Evolutionary conservation across 495 filamentous ascomycete species (phyloP), one percentile per base, ranked within the genome.

Genomic region (Trichoderma gamsii): DNA sequence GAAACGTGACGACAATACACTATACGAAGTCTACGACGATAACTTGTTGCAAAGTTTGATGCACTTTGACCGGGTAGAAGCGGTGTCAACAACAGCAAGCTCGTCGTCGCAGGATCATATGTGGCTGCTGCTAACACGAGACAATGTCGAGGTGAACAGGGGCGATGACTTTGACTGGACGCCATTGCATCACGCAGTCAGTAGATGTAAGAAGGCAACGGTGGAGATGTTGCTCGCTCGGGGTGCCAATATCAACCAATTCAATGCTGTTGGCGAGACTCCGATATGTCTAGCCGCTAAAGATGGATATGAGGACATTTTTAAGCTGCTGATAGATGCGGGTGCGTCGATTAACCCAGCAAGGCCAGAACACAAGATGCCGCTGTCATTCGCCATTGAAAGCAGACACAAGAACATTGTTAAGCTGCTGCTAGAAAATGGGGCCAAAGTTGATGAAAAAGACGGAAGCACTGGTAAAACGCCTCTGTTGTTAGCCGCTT

Each of bases 111-210:
- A 27, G 23, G 56, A 61, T 29, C 0, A 29, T 2, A 16, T 32
- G 27, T 61, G 56, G 56, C 56, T 61, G 8, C 56, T 61, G 25
- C 25, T 61, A 18, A 61, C 56, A n/a, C 21, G 56, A 61, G 11
- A 27, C 9, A 25, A 61, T 9, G n/a, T 61, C 27, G 23, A 29
- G 0, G 32, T 61, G 1, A 25, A 61, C 4, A 1, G 11, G 23
- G 8, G 4, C 9, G 23, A 61, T 27, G 16, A 16, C 1, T 1
- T 13, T 32, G 9, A 4, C 27, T 9, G 23, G 12, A 61, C 23
- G 8, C 23, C 56, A 5, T 61, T 61, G 56, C 4, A 13, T 4
- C 9, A 29, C n/a, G 56, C 56, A 9, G 23, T 61, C 8, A 29
- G n/a, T 8, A n/a, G 27, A 5, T 18, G 25, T 16, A 23, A 61